Conservation (phyloP, 257 asterid genomes). For the Craterostigma plantagineum region DNA sequence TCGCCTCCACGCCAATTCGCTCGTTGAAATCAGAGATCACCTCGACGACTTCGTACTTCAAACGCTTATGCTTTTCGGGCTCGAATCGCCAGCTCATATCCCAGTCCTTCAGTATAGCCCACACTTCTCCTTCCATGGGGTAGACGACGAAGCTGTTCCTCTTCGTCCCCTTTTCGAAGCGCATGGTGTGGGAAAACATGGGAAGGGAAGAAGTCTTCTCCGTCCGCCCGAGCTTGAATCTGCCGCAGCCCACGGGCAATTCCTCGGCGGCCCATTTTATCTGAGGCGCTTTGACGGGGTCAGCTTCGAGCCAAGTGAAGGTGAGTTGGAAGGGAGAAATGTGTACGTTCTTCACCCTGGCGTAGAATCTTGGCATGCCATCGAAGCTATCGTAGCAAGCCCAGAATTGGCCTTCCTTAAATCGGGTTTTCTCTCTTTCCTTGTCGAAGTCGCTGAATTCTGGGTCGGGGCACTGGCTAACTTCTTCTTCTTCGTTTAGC, state of each 20-base stretch:
- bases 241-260: slow-evolving; percentile 45
- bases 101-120: slow-evolving; percentile 74
- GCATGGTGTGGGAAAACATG: slow-evolving; percentile 35
- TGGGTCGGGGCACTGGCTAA: slow-evolving; percentile 13
- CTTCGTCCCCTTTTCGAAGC: slow-evolving; percentile 17
- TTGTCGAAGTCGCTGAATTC: slow-evolving; percentile 42
- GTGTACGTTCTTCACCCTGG: slow-evolving; percentile 21
- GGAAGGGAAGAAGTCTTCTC: slow-evolving; percentile 7
- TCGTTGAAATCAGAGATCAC: slow-evolving; percentile 31
- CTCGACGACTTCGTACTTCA: slow-evolving; percentile 54
- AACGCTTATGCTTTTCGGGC: slow-evolving; percentile 17
- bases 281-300: slow-evolving; percentile 14
- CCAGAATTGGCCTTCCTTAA: slow-evolving; percentile 35
- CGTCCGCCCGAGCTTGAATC: slow-evolving; percentile 18
- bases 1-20: slow-evolving; percentile 18
- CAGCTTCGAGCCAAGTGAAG: slow-evolving; percentile 38
- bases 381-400: slow-evolving; percentile 41
- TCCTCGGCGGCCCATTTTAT: slow-evolving; percentile 22
- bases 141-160: slow-evolving; percentile 23
- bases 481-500: too few relatives aligned
- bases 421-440: slow-evolving; percentile 16
- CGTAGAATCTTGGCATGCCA: slow-evolving; percentile 56
- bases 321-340: slow-evolving; percentile 25
- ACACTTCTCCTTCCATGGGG: slow-evolving; percentile 56
- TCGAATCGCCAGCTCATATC: slow-evolving; percentile 35